These are phyloP conservation scores for Candida silvicultrix DNA, from an alignment of 805 yeast genomes.

Conservation along the genomic window DNA sequence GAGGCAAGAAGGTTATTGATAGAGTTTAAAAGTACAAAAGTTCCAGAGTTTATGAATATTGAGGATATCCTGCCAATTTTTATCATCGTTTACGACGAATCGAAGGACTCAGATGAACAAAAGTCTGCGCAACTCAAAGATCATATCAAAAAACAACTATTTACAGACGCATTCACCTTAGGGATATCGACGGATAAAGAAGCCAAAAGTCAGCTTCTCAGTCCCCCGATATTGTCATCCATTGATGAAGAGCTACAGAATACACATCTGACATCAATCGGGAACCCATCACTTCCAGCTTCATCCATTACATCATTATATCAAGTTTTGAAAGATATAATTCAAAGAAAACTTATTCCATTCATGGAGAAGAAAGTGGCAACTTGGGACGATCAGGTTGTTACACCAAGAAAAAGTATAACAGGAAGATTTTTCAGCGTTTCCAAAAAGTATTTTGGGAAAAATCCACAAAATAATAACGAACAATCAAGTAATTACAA, in stretches of 20 bases:
- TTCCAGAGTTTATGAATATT: conserved; percentile 61
- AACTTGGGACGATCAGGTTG: conserved; percentile 78
- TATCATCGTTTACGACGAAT: conserved; percentile 43
- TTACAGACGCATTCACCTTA: conserved; percentile 23
- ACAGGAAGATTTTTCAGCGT: conserved; percentile 69
- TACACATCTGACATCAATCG: conserved; percentile 8
- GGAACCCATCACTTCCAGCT: conserved; percentile 10
- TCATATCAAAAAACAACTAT: conserved; percentile 29
- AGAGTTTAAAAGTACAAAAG: conserved; percentile 37
- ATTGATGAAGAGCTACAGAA: conserved; percentile 41
- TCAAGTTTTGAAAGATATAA: conserved; percentile 20
- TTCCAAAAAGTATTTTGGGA: conserved; percentile 47
- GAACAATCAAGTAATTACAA: conserved; percentile 35
- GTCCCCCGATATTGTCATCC: conserved; percentile 28
- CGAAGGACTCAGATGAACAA: conserved; percentile 37
- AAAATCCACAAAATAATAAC: conserved; percentile 14
- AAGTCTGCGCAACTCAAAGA: conserved; percentile 31
- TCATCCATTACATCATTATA: conserved; percentile 11
- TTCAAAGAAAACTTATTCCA: conserved; percentile 48
- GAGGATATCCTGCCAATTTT: conserved; percentile 54
- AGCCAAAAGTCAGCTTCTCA: conserved; percentile 10
- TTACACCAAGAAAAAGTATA: conserved; percentile 70
- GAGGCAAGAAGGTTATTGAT: conserved; percentile 53
- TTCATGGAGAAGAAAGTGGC: conserved; percentile 81
- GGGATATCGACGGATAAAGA: conserved; percentile 9